Evolutionary conservation across 2,329 filamentous ascomycete species (phyloP).

Genomic region (Pseudogymnoascus sp.): DNA sequence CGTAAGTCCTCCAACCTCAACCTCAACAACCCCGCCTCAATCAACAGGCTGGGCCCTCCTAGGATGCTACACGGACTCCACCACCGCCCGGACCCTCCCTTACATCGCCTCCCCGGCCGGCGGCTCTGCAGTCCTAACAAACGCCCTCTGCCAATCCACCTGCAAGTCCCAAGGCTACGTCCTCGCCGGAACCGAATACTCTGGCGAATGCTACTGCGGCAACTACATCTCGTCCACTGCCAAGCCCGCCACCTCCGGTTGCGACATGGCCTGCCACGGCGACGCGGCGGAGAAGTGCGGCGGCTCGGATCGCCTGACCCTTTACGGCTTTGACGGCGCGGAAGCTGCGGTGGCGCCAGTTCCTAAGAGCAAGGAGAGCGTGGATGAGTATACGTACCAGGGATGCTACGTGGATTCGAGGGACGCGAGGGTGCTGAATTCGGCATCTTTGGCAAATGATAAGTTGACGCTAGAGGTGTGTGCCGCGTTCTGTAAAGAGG

Average conservation of each 20-base stretch:
- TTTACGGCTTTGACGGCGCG: conserved; percentile 2
- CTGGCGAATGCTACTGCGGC: conserved; percentile 9
- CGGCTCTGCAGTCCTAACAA: not conserved
- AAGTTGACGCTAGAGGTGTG: not conserved
- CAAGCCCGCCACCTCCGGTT: conserved; percentile 12
- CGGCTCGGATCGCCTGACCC: conserved; percentile 11
- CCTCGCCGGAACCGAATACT: conserved; percentile 32
- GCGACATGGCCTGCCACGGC: conserved; percentile 15
- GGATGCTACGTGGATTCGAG: not conserved
- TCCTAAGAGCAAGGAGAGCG: not conserved
- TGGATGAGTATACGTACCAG: not conserved
- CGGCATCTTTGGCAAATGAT: not conserved
- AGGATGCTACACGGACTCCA: conserved; percentile 10
- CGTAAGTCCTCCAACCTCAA: conserved; percentile 26
- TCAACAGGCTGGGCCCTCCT: conserved; percentile 8
- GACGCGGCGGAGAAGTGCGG: conserved; percentile 15
- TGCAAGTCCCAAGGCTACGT: conserved; percentile 36
- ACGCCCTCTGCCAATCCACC: conserved; percentile 42
- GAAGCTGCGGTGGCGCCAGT: not conserved
- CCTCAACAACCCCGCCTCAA: not conserved
- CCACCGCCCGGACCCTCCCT: conserved; percentile 18
- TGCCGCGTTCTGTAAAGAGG: not conserved
- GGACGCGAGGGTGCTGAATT: not conserved
- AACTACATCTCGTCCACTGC: not conserved
- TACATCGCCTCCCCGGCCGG: not conserved